A percentile compares a stretch with the other conserved stretches of the same genome.
phyloP scores from a whole-genome alignment of 495 filamentous ascomycete genomes.

The Beverwykella pulmonaria region DNA sequence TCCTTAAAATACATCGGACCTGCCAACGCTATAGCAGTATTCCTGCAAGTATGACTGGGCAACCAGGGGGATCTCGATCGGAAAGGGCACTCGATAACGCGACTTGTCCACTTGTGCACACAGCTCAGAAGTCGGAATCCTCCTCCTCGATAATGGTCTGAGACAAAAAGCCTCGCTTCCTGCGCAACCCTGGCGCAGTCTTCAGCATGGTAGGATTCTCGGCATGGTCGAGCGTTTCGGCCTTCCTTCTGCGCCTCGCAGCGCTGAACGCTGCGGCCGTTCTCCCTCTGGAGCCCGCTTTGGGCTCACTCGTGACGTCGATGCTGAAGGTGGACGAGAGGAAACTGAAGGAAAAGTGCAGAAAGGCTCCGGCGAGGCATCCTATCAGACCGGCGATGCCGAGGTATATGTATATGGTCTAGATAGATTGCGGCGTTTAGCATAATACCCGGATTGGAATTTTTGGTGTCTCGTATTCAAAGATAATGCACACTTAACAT shows the following conservation, averaged over 20 bases:
- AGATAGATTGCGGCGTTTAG: slow-evolving; percentile 25
- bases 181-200: neutral
- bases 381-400: slow-evolving; percentile 63
- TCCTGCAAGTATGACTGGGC: neutral
- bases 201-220: slow-evolving; percentile 11
- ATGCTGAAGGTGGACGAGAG: slow-evolving; percentile 48
- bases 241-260: slow-evolving; percentile 20
- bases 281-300: slow-evolving; percentile 8
- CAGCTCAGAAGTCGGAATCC: slow-evolving; percentile 34
- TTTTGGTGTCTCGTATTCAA: slow-evolving; percentile 12
- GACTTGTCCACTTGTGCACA: neutral
- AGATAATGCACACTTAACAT: slow-evolving; percentile 25
- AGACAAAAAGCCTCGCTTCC: slow-evolving; percentile 27
- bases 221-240: neutral
- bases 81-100: neutral
- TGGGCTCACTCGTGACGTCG: slow-evolving; percentile 17
- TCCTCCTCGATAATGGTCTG: slow-evolving; percentile 45
- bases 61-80: neutral
- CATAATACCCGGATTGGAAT: slow-evolving; percentile 15
- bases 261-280: slow-evolving; percentile 21
- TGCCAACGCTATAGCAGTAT: no score
- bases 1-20: no score
- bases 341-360: slow-evolving; percentile 52
- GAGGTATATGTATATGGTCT: slow-evolving; percentile 69
- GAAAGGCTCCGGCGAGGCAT: slow-evolving; percentile 52